Conservation (phyloP, 2,329 filamentous ascomycete species). For the Phialophora expanda region DNA sequence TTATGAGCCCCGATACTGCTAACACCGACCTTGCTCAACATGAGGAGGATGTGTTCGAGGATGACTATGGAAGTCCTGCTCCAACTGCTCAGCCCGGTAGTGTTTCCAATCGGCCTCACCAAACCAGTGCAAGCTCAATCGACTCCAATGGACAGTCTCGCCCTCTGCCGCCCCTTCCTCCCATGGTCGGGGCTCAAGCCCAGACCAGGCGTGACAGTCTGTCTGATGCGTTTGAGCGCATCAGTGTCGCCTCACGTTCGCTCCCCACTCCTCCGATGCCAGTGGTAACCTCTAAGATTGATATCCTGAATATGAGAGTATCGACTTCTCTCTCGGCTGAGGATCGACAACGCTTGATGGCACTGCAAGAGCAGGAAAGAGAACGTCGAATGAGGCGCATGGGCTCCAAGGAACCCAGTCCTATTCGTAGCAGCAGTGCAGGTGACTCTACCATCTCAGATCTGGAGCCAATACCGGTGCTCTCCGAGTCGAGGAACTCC, state of each 20-base stretch:
- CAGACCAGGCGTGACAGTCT: slow-evolving; percentile 46
- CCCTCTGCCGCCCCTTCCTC: slow-evolving; percentile 85
- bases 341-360: slow-evolving; percentile 84
- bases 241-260: slow-evolving; percentile 68
- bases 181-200: slow-evolving; percentile 37
- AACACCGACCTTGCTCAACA: slow-evolving; percentile 59
- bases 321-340: slow-evolving; percentile 81
- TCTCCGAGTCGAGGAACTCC: slow-evolving; percentile 70
- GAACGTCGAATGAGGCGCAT: slow-evolving; percentile 72
- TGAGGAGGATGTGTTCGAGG: slow-evolving; percentile 71
- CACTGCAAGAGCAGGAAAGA: slow-evolving; percentile 70
- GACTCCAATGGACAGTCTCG: slow-evolving; percentile 81
- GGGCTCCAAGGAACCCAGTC: slow-evolving; percentile 46
- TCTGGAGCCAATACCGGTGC: slow-evolving; percentile 52
- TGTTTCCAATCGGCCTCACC: slow-evolving; percentile 59
- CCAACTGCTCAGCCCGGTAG: slow-evolving; percentile 59
- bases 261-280: slow-evolving; percentile 74
- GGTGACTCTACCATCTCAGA: slow-evolving; percentile 43
- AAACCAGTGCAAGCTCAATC: slow-evolving; percentile 71
- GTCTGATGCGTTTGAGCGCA: slow-evolving; percentile 73
- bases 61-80: slow-evolving; percentile 68
- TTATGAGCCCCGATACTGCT: slow-evolving; percentile 70
- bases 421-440: slow-evolving; percentile 46
- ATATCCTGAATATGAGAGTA: slow-evolving; percentile 76
- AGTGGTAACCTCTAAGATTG: slow-evolving; percentile 72